Conservation (phyloP, 1,284 basidiomycete species). For the Sutorius eximius region DNA sequence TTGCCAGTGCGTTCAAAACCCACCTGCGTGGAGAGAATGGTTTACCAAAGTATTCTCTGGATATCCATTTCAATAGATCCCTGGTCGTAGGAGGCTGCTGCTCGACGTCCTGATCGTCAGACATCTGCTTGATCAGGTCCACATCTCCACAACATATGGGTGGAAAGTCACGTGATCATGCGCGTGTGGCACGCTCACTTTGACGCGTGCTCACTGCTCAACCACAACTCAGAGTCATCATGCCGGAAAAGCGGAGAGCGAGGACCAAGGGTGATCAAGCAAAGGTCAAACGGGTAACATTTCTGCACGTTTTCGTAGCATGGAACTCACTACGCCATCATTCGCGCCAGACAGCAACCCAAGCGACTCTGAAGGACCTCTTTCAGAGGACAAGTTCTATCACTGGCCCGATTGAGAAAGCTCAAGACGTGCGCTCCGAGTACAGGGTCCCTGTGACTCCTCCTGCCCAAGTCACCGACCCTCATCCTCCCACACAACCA, state of each 20-base stretch:
- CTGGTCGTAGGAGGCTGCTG: conserved; percentile 15
- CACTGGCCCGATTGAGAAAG: background rate
- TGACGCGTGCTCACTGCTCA: conserved; percentile 2
- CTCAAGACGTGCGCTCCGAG: conserved; percentile 1
- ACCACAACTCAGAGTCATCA: conserved; percentile 2
- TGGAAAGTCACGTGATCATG: conserved; percentile 3
- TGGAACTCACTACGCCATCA: conserved; percentile 4
- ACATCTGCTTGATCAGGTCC: conserved; percentile 2
- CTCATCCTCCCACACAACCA: background rate
- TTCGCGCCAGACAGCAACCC: conserved; percentile 19
- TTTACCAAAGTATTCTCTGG: conserved; percentile 56
- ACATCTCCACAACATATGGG: too few relatives aligned
- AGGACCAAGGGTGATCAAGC: conserved; percentile 12
- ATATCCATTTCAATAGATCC: conserved; percentile 44
- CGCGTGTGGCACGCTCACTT: conserved; percentile 18
- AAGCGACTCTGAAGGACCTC: conserved; percentile 28
- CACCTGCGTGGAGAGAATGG: background rate
- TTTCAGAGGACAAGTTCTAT: conserved; percentile 25
- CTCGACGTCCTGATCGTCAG: conserved; percentile 6
- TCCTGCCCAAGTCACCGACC: background rate
- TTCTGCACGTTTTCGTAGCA: background rate
- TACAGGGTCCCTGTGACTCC: background rate
- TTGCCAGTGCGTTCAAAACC: background rate
- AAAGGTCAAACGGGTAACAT: conserved; percentile 20
- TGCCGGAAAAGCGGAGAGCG: conserved; percentile 28